Percentiles rank a stretch among this genome's conserved stretches.
These are phyloP conservation scores for Fusarium sp. DNA, from an alignment of 2,329 filamentous ascomycete species.

Conservation along the genomic window DNA sequence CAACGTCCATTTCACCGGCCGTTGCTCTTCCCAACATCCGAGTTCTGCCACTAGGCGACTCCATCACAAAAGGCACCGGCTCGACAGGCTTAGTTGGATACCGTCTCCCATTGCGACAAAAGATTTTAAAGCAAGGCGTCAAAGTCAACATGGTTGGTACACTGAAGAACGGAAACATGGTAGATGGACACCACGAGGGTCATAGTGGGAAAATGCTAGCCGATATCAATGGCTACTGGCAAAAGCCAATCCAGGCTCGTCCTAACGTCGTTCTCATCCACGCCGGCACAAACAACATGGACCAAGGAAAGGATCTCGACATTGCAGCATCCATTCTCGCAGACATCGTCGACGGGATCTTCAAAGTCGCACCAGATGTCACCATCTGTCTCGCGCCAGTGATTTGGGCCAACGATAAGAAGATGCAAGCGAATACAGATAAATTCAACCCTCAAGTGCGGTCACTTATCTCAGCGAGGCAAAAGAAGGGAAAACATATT, in stretches of 20 bases:
- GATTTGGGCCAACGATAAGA: slow-evolving; percentile 26
- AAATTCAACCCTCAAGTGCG: slow-evolving; percentile 18
- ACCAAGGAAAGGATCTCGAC: slow-evolving; percentile 9
- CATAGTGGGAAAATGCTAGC: slow-evolving; percentile 24
- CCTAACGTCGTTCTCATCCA: slow-evolving; percentile 31
- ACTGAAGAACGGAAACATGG: slow-evolving; percentile 15
- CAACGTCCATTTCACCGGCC: background rate
- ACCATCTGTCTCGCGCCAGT: slow-evolving; percentile 24
- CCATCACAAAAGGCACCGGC: slow-evolving; percentile 31
- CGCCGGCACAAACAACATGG: slow-evolving; percentile 34
- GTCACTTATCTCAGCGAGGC: background rate
- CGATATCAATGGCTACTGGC: slow-evolving; percentile 26
- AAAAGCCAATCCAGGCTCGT: slow-evolving; percentile 18
- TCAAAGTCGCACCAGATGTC: slow-evolving; percentile 22
- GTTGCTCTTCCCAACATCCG: slow-evolving; percentile 18
- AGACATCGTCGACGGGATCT: slow-evolving; percentile 19
- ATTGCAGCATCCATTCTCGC: background rate
- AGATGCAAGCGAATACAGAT: slow-evolving; percentile 29
- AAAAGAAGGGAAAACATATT: slow-evolving; percentile 12
- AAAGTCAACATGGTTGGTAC: slow-evolving; percentile 29
- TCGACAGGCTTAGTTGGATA: slow-evolving; percentile 22
- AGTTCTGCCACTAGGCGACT: slow-evolving; percentile 26
- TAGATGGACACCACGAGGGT: slow-evolving; percentile 22
- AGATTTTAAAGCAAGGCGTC: slow-evolving; percentile 3
- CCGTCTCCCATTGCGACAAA: slow-evolving; percentile 7